Evolutionary conservation across 108 stramenopile genomes (phyloP), one percentile per base, ranked within the genome.

Genomic region (Skeletonema potamos): DNA sequence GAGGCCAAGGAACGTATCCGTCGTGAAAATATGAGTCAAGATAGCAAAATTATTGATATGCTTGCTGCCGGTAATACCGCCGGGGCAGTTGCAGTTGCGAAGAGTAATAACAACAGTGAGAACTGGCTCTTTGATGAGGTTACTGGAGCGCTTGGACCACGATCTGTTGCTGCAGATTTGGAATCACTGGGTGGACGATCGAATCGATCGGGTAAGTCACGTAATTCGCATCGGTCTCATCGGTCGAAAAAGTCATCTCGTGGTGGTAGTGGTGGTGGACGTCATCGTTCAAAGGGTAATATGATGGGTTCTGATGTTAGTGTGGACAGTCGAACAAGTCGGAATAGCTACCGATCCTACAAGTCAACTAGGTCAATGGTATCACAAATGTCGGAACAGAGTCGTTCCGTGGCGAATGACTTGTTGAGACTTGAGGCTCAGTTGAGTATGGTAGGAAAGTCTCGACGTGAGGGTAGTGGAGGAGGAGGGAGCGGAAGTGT

Each of bases 81-180:
- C 27, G 74, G 43, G 20, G 68, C 54, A 41, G 55, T 48, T 5
- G 44, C 46, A 39, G 62, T 46, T 33, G 60, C 75, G 3, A 72
- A 74, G 36, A 77, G 76, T 65, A 69, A 82, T 17, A 86, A 87
- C 46, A 76, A 82, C 17, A 82, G 76, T 13, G 89, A 87, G 33
- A 85, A 80, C 27, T 95, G 91, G 91, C 77, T 92, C 29, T 87
- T 89, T 64, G 89, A 95, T 68, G 89, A 87, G 83, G 91, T 92
- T 8, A 87, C 91, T 15, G 90, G 90, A 17, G 89, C 93, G 2
- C 75, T 94, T 26, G 93, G 93, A 4, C 93, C 93, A 20, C 56
- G 86, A 57, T 90, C 89, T 0, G 85, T 87, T 41, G 85, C 87
- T n/a, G 91, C 90, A 4, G 94, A 95, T 65, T 63, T 92, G 54